Evolutionary conservation across 1,284 basidiomycete genomes (phyloP), one percentile per base, ranked within the genome.

Genomic region (Cryptococcus sp.): DNA sequence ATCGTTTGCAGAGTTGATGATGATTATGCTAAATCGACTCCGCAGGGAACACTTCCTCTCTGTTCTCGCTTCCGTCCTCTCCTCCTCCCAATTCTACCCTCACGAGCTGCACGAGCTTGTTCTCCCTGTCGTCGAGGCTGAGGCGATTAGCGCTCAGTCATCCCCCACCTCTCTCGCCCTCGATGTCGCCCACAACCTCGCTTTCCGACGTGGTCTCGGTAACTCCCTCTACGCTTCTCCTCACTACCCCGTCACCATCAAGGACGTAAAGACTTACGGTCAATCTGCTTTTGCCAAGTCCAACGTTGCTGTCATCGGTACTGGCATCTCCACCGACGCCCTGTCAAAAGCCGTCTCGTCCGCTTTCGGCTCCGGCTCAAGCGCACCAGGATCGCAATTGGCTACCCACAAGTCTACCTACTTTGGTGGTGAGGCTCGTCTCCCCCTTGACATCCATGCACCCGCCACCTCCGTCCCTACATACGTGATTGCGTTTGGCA

Each of bases 121-220:
- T 57, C 80, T 86, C 11, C 91, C 92, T 40, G 79, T 85, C 50
- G 83, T 93, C 59, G 82, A 85, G 58, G 82, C 84, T 57, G 93
- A 96, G 73, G 81, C 86, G 45, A 77, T 83, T 40, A 81, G 84
- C 45, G 89, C 86, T n/a, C 78, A 82, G 52, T 76, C 82, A 43
- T 81, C 88, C 64, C 85, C 91, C 16, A 82, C 83, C 16, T 84
- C 84, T 2, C 58, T 79, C 64, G 81, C 80, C 61, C 68, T 81
- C 54, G 93, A 97, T 75, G 79, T 88, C 52, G 92, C 92, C 19
- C 93, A 96, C 77, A 80, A 84, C 47, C 81, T 93, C 57, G 93
- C 93, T 47, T 96, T 96, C 88, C 91, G 92, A 72, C 82, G 82
- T 54, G 91, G 93, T 27, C 89, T 97, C 70, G 92, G 93, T 71